phyloP scores from a whole-genome alignment of 768 basidiomycete species.

The Lentinus tigrinus region DNA sequence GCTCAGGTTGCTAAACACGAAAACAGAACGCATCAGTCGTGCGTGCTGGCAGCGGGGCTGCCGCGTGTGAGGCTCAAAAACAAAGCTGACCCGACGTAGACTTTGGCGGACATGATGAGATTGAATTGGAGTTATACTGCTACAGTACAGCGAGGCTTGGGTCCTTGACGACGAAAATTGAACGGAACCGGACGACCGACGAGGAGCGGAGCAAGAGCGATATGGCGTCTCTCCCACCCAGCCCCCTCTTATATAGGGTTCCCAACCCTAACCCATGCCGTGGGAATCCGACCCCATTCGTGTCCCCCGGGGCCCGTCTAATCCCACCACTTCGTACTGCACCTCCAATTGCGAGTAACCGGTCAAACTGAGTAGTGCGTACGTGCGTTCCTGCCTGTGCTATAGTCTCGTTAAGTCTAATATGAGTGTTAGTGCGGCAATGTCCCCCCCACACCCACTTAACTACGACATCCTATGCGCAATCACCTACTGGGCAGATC shows the following conservation, averaged over 20 bases:
- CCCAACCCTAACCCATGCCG: no score
- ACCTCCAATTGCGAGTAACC: no score
- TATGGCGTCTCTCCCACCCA: constrained; percentile 7
- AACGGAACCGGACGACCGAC: constrained; percentile 45
- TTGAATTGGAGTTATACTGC: constrained; percentile 42
- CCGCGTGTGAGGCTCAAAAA: constrained; percentile 25
- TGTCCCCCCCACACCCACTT: no score
- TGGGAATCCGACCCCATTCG: no score
- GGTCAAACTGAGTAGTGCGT: no score
- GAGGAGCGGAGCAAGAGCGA: constrained; percentile 34
- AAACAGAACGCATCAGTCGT: constrained; percentile 36
- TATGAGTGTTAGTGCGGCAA: no score
- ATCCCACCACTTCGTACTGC: no score
- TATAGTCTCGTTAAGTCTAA: no score
- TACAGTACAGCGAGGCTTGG: constrained; percentile 32
- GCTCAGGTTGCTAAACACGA: constrained; percentile 83
- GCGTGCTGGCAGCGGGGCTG: constrained; percentile 26
- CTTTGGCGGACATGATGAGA: constrained; percentile 72
- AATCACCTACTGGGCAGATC: no score
- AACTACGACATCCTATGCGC: no score
- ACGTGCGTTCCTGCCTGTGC: no score
- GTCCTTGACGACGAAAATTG: constrained; percentile 47
- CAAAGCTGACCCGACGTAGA: constrained; percentile 93
- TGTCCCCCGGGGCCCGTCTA: no score
- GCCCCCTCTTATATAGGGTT: constrained; percentile 44